phyloP scores from a whole-genome alignment of 768 basidiomycete genomes.

The Calocybe cyanea region DNA sequence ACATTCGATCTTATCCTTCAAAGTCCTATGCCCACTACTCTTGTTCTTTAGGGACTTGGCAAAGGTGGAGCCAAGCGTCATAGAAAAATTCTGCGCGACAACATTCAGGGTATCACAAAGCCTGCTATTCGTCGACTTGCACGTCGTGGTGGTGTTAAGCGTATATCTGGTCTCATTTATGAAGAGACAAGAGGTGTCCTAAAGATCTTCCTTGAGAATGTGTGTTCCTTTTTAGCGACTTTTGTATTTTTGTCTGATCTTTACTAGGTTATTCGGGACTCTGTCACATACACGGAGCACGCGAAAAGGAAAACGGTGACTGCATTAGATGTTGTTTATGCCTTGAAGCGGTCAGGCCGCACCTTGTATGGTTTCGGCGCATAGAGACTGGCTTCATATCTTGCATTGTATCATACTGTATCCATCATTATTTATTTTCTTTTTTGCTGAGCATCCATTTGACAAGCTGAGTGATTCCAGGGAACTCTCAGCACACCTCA shows the following conservation, averaged over 20 bases:
- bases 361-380: conserved; percentile 94
- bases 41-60: conserved; percentile 67
- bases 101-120: conserved; percentile 84
- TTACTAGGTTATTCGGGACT: conserved; percentile 86
- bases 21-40: conserved; percentile 2
- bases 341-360: conserved; percentile 80
- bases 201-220: conserved; percentile 91
- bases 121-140: conserved; percentile 94
- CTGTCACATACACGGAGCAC: conserved; percentile 98
- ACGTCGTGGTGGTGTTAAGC: conserved; percentile 96
- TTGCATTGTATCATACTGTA: conserved; percentile 21
- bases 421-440: conserved; percentile 17
- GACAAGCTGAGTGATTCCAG: not conserved
- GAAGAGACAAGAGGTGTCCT: conserved; percentile 95
- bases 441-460: no score
- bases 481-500: not conserved
- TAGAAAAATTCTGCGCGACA: conserved; percentile 90
- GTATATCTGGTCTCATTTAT: conserved; percentile 91
- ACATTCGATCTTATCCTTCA: not conserved
- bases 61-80: conserved; percentile 97
- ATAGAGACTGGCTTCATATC: conserved; percentile 33
- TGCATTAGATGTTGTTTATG: conserved; percentile 89
- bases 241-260: not conserved
- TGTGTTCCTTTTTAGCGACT: conserved; percentile 30
- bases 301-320: conserved; percentile 96